phyloP scores from a whole-genome alignment of 2,329 filamentous ascomycete species.

The Alternaria arborescens region DNA sequence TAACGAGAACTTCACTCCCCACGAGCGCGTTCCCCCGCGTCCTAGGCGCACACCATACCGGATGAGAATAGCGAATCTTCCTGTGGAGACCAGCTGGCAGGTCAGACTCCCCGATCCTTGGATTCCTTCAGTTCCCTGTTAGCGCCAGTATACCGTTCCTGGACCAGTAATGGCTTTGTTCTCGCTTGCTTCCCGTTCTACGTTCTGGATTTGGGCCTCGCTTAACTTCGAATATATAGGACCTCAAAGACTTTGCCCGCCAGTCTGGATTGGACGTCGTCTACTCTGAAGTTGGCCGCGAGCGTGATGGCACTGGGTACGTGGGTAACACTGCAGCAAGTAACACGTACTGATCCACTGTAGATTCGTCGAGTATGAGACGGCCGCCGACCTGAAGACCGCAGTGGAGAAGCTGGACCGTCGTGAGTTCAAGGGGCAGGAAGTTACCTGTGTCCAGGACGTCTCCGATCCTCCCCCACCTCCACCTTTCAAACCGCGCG shows the following conservation, averaged over 20 bases:
- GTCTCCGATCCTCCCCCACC: conserved; percentile 62
- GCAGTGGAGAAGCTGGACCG: conserved; percentile 95
- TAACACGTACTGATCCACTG: conserved; percentile 17
- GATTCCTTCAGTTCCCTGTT: conserved; percentile 53
- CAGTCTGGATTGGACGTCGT: conserved; percentile 97
- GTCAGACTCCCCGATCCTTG: conserved; percentile 75
- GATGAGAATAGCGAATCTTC: conserved; percentile 97
- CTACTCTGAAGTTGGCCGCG: conserved; percentile 94
- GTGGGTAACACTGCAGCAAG: conserved; percentile 46
- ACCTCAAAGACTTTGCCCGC: conserved; percentile 99
- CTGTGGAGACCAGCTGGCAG: conserved; percentile 99
- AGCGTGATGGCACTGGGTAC: conserved; percentile 91
- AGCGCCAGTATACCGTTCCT: conserved; percentile 50
- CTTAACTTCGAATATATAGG: conserved; percentile 89
- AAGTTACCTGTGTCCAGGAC: conserved; percentile 86
- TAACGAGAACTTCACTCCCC: conserved; percentile 69
- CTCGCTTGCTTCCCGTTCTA: conserved; percentile 42
- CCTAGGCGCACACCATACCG: conserved; percentile 93
- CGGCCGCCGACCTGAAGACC: conserved; percentile 83
- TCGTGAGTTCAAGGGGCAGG: conserved; percentile 89
- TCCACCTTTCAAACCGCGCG: conserved; percentile 48
- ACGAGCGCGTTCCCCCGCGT: conserved; percentile 75
- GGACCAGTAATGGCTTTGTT: conserved; percentile 50
- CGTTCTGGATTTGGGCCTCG: conserved; percentile 59
- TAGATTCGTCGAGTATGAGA: conserved; percentile 98